Percentiles rank a stretch among this genome's conserved stretches.
phyloP scores from a whole-genome alignment of 2,329 filamentous ascomycete genomes.

The Chrysoporthe deuterocubensis region DNA sequence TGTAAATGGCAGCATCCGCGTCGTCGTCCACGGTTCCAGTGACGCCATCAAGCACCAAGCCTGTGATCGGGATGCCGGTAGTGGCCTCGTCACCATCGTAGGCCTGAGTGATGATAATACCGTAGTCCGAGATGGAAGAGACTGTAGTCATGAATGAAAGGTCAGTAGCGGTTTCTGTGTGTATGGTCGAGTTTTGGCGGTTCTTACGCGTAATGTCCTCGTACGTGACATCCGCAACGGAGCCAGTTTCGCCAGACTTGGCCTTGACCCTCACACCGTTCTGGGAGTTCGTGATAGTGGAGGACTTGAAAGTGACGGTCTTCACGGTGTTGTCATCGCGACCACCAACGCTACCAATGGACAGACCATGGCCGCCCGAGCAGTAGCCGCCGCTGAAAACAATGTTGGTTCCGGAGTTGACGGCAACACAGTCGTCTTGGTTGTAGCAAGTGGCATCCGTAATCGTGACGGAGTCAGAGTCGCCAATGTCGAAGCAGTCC shows the following conservation, averaged over 20 bases:
- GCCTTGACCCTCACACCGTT: constrained; percentile 45
- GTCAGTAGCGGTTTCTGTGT: constrained; percentile 5
- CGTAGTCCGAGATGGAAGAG: constrained; percentile 20
- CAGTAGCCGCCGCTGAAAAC: constrained; percentile 47
- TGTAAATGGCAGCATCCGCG: constrained; percentile 20
- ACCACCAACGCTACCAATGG: constrained; percentile 61
- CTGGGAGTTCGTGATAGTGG: constrained; percentile 53
- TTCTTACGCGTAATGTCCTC: constrained; percentile 14
- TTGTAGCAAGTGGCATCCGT: constrained; percentile 56
- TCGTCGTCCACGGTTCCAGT: constrained; percentile 13
- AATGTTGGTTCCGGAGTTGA: constrained; percentile 56
- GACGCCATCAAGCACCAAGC: constrained; percentile 22
- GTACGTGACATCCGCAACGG: constrained; percentile 9
- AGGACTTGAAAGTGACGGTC: constrained; percentile 52
- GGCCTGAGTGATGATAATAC: constrained; percentile 27
- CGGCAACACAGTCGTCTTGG: constrained; percentile 63
- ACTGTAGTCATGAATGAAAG: constrained; percentile 10
- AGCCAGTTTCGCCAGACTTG: constrained; percentile 11
- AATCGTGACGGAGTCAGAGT: constrained; percentile 53
- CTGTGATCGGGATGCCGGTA: constrained; percentile 25
- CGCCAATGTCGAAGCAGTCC: constrained; percentile 56
- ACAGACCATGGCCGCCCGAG: constrained; percentile 57
- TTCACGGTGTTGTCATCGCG: constrained; percentile 57
- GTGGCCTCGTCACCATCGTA: constrained; percentile 27
- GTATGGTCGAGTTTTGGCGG: neutral